These are phyloP conservation scores for Chalciporus chontae DNA, from an alignment of 768 basidiomycete species.

Conservation along the genomic window DNA sequence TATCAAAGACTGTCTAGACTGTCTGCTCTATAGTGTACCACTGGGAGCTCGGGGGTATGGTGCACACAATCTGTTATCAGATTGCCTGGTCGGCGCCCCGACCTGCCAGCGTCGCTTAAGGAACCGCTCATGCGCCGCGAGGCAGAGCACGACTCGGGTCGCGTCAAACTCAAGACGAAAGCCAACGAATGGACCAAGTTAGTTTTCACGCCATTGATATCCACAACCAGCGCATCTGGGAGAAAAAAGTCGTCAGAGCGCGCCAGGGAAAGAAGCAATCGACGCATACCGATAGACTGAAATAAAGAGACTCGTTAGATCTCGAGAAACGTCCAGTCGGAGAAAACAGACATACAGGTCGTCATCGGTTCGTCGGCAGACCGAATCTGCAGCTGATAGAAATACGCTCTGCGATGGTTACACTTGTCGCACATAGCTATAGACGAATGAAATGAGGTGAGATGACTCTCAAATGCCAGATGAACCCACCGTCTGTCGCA, in stretches of 20 bases:
- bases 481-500: conserved; percentile 63
- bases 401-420: conserved; percentile 83
- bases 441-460: not conserved
- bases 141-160: not conserved
- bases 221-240: conserved; percentile 59
- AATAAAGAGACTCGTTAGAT: conserved; percentile 3
- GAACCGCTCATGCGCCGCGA: not conserved
- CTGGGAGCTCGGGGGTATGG: not conserved
- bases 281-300: conserved; percentile 60
- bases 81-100: not conserved
- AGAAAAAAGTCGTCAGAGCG: conserved; percentile 2
- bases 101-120: not conserved
- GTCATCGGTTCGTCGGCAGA: conserved; percentile 94
- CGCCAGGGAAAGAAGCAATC: not conserved
- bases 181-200: not conserved
- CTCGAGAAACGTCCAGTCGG: not conserved
- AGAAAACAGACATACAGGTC: conserved; percentile 18
- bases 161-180: not conserved
- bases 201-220: conserved; percentile 72
- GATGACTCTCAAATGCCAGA: no score
- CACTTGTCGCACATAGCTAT: conserved; percentile 70
- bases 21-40: no score
- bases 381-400: conserved; percentile 93
- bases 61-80: not conserved
- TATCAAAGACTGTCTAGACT: not conserved